These are phyloP conservation scores for Croton setiger DNA, from an alignment of 441 rosid genomes.

Conservation along the genomic window DNA sequence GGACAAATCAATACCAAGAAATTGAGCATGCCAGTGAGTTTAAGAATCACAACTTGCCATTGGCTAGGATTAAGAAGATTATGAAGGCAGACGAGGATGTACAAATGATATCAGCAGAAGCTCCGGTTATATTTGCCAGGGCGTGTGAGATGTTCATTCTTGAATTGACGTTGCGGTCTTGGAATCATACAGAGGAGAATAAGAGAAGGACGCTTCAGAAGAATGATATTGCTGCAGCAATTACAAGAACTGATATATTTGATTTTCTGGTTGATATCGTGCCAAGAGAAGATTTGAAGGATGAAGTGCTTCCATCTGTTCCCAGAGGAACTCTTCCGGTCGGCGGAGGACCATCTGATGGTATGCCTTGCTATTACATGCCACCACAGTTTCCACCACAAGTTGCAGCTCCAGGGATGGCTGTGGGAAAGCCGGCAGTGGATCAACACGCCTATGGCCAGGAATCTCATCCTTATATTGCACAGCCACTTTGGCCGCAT, in stretches of 20 bases:
- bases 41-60: constrained; percentile 31
- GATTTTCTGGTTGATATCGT: constrained; percentile 29
- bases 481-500: constrained; percentile 43
- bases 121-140: constrained; percentile 39
- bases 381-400: constrained; percentile 41
- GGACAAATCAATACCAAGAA: constrained; percentile 41
- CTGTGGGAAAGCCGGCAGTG: constrained; percentile 41
- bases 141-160: constrained; percentile 46
- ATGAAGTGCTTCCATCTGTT: constrained; percentile 18
- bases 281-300: constrained; percentile 28
- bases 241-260: constrained; percentile 28
- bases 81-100: constrained; percentile 57
- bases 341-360: constrained; percentile 19
- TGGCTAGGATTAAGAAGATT: constrained; percentile 31
- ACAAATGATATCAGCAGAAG: constrained; percentile 48
- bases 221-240: constrained; percentile 47
- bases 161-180: constrained; percentile 39
- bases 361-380: constrained; percentile 31
- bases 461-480: constrained; percentile 31
- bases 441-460: constrained; percentile 45
- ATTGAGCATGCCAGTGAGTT: constrained; percentile 39
- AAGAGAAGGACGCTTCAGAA: constrained; percentile 44
- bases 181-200: constrained; percentile 47
- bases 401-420: constrained; percentile 40
- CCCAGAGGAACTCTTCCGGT: constrained; percentile 19